Percentiles rank a stretch among this genome's conserved stretches.
Conservation (phyloP, 345 rosid genomes). For the Eucalyptus camaldulensis region DNA sequence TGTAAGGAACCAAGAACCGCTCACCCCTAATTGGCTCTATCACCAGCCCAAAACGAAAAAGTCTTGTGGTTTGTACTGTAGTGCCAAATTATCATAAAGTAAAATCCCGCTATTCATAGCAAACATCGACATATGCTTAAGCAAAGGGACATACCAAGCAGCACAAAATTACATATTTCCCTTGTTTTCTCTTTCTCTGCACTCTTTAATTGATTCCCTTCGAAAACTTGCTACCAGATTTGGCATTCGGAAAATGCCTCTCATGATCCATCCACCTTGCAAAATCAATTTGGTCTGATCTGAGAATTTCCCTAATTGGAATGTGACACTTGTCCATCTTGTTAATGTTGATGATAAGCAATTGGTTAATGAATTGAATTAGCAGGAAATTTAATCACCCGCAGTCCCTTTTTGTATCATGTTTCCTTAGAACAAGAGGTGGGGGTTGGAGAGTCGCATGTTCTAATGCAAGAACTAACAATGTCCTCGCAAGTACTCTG, state of each 20-base stretch:
- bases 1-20: no score
- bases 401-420: background rate
- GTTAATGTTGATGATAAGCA: background rate
- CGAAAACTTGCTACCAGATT: background rate
- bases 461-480: background rate
- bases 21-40: background rate
- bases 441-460: background rate
- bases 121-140: background rate
- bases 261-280: background rate
- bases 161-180: background rate
- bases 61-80: background rate
- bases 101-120: background rate
- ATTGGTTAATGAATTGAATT: background rate
- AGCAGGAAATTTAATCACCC: background rate
- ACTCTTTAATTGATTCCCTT: background rate
- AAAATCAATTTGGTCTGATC: background rate
- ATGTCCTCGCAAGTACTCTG: slow-evolving; percentile 19
- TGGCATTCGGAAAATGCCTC: background rate
- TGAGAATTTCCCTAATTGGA: background rate
- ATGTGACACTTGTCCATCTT: background rate
- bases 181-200: background rate
- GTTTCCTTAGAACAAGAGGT: background rate
- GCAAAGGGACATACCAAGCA: background rate
- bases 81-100: background rate
- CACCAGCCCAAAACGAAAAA: background rate